Evolutionary conservation across 805 yeast genomes (phyloP).

Genomic region (Starmerella davenportii): DNA sequence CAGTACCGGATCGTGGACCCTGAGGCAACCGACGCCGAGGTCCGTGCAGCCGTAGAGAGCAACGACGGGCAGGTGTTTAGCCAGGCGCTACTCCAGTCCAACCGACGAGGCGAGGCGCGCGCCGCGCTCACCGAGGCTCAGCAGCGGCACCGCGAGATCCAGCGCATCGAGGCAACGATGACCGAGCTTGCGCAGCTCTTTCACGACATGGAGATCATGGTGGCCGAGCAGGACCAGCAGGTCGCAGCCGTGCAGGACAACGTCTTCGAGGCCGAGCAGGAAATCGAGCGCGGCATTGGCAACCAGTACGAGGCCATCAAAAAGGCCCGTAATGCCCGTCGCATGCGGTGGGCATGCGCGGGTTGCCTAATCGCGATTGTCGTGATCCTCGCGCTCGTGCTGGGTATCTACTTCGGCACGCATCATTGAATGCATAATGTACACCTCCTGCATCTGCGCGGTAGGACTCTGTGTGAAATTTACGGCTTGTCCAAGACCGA

Average conservation of each 20-base stretch:
- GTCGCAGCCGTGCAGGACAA: conserved; percentile 68
- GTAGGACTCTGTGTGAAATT: too few relatives aligned
- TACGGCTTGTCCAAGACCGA: too few relatives aligned
- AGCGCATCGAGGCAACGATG: conserved; percentile 86
- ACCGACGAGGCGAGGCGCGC: conserved; percentile 53
- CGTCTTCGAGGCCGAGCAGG: conserved; percentile 66
- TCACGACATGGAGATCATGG: conserved; percentile 90
- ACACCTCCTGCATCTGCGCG: too few relatives aligned
- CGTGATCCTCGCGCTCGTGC: conserved; percentile 16
- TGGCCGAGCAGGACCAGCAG: conserved; percentile 83
- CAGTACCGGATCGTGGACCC: conserved; percentile 61
- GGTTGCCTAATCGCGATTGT: conserved; percentile 17
- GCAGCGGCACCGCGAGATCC: conserved; percentile 83
- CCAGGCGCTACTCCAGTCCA: conserved; percentile 40
- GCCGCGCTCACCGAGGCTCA: conserved; percentile 91
- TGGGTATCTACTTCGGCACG: conserved; percentile 17
- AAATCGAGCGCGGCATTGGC: conserved; percentile 85
- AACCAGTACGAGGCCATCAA: conserved; percentile 81
- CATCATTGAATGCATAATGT: conserved; percentile 1
- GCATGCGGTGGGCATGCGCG: conserved; percentile 69
- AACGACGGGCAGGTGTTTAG: conserved; percentile 81
- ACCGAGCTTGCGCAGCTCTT: conserved; percentile 87
- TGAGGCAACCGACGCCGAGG: conserved; percentile 49
- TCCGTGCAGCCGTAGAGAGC: conserved; percentile 68
- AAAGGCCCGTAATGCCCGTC: conserved; percentile 76